Base-by-base conservation (phyloP, 306 rosid genomes). In the Ammopiptanthus mongolicus region DNA sequence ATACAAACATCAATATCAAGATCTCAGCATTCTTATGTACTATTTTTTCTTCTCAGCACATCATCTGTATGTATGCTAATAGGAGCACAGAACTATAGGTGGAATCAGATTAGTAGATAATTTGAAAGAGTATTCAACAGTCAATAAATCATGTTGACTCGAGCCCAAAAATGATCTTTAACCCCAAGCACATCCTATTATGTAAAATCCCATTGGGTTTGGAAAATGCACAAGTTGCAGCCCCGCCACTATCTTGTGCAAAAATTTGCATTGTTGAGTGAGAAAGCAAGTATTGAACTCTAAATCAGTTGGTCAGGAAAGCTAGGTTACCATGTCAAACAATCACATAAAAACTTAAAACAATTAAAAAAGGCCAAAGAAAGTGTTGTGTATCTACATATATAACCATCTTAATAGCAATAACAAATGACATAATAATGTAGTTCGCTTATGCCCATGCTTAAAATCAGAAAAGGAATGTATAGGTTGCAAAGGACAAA, bases 1-100 rank as follows among this genome's bases (percentile, higher is more conserved):
- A 77, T 59, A 47, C 34, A 33, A 83, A 78, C 48, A 80, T 47
- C 83, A 76, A 77, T 71, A 83, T 48, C 52, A 73, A 76, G 31
- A 79, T 46, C 65, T 75, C 41, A 56, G 76, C 65, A 75, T 79
- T 56, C 11, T 42, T 25, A 74, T 31, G 9, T 56, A 28, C 2
- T 47, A 19, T 8, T 2, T 11, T 47, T 47, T 12, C 13, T 78
- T 23, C 36, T 58, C 19, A 56, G 66, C 25, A 28, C 56, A 59
- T 65, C 18, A 47, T 44, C 22, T 17, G 25, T 57, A 55, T 59
- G 34, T 69, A 39, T 37, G 56, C 33, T 17, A 77, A 61, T 25
- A 74, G 15, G 36, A 57, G 33, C 55, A 78, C 22, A 18, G 63
- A 78, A 65, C 29, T 42, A 78, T 36, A 18, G 69, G 56, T 33